Base-by-base conservation (phyloP, 1,284 basidiomycete species). In the Phellopilus nigrolimitatus region DNA sequence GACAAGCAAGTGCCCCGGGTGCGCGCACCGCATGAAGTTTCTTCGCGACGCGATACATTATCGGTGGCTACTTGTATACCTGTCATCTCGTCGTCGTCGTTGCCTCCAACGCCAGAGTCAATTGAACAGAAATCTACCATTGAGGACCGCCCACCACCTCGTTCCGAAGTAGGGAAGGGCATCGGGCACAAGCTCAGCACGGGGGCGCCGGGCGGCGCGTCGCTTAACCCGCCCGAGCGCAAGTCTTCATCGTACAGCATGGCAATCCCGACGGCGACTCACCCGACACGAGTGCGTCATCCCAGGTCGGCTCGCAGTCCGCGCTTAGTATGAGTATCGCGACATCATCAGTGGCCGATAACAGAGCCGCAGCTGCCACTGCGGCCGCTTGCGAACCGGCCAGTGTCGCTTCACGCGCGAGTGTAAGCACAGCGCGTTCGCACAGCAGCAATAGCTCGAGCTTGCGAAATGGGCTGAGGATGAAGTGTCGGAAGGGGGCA, bases 221-320 rank as follows among this genome's bases (percentile, higher is more conserved):
- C 31, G 3, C 31, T 33, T n/a, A 33, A 33, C 6, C 31, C 31
- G 2, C 31, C 31, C n/a, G 31, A 33, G 31, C 34, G 36, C 17
- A 48, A 24, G n/a, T 48, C 22, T 48, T 38, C 25, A 38, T 48
- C 22, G 21, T 34, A 4, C 44, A 41, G 27, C 12, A 10, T n/a
- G 47, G 39, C 25, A 34, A 19, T 17, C 47, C 37, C 3, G 47
- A 49, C 21, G 47, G 47, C 38, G 47, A 49, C 25, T 49, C 47
- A 8, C 47, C 37, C 7, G 46, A 47, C 2, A 47, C 46, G 24
- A 49, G 47, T 30, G 47, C 38, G 3, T 49, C 47, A 5, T 49
- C 47, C n/a, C 47, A 40, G 19, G 47, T 42, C 22, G 37, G 46
- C 8, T 47, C 34, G 4, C 46, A 47, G n/a, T 39, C 36, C 13